phyloP scores from a whole-genome alignment of 352 stramenopile genomes.

The Peronospora farinosa region DNA sequence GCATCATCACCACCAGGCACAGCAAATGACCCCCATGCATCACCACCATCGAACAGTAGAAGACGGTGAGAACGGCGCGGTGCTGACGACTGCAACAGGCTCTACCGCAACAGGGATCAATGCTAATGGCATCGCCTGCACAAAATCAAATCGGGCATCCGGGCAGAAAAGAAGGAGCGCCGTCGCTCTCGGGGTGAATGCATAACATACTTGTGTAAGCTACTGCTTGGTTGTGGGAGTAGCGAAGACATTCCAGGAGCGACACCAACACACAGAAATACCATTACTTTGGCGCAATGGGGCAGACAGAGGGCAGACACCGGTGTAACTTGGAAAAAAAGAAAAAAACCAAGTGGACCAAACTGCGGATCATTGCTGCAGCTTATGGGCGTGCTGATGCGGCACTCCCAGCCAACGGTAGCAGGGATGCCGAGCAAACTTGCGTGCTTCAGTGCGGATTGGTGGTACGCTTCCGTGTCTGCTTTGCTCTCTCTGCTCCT shows the following conservation, averaged over 20 bases:
- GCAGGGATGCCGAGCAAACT: conserved; percentile 17
- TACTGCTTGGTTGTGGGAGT: conserved; percentile 16
- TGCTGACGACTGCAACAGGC: conserved; percentile 10
- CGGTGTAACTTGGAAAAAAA: conserved; percentile 7
- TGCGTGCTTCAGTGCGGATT: conserved; percentile 20
- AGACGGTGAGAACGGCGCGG: conserved; percentile 23
- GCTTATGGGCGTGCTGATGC: conserved; percentile 5
- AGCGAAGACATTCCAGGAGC: conserved; percentile 15
- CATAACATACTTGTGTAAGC: conserved; percentile 36
- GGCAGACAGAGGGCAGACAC: conserved; percentile 9
- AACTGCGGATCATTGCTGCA: conserved; percentile 24
- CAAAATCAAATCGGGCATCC: conserved; percentile 47
- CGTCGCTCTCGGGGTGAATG: conserved; percentile 77
- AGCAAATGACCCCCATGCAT: conserved; percentile 20
- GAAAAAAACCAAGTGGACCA: conserved; percentile 14
- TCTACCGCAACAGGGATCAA: conserved; percentile 15
- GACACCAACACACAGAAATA: conserved; percentile 23
- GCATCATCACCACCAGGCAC: conserved; percentile 29
- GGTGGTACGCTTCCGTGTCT: conserved; percentile 7
- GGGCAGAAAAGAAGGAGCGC: conserved; percentile 75
- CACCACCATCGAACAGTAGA: conserved; percentile 38
- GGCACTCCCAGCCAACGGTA: conserved; percentile 30
- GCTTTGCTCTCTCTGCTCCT: conserved; percentile 11
- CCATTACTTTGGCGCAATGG: conserved; percentile 24
- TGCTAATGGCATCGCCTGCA: conserved; percentile 41